Evolutionary conservation across 2,329 filamentous ascomycete species (phyloP), one percentile per base, ranked within the genome.

Genomic region (Stromatinia cepivora): DNA sequence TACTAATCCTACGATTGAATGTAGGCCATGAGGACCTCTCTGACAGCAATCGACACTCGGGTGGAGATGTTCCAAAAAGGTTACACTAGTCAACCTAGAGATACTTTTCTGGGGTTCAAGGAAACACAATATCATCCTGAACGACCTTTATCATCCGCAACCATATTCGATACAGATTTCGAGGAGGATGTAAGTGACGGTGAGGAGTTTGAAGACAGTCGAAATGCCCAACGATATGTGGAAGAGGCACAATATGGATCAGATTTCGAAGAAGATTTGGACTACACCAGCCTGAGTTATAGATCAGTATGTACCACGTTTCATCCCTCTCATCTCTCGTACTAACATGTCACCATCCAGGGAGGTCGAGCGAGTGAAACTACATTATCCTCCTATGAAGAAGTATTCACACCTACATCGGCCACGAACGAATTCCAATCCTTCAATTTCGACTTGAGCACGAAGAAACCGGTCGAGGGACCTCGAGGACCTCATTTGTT

Each of bases 401-500:
- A 97, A 78, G 85, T 89, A 4, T 87, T 88, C 42, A 97, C 94
- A 36, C 94, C 94, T 25, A 86, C 87, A 72, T 90, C 90, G 58
- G 86, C 82, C 75, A 71, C 72, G 1, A 84, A 84, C 73, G 84
- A 86, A 72, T 85, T 87, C 71, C 84, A 84, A 72, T 83, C 84
- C 39, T 92, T 89, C 76, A 84, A 87, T 64, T 85, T 90, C 73
- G 85, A 88, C 57, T 81, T 86, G 71, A 84, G 86, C 70, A 79
- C 80, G 53, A 76, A 76, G 70, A 90, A 90, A 79, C 84, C 89
- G 45, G 88, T 94, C 9, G 86, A 93, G 78, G 94, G 94, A 0
- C 94, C 94, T 2, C 86, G 86, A 73, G 94, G 94, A 1, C 94
- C 94, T 13, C 94, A 97, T 81, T 85, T 97, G 22, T 97, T 97